phyloP scores from a whole-genome alignment of 768 basidiomycete species.

The Mycena galericulata region DNA sequence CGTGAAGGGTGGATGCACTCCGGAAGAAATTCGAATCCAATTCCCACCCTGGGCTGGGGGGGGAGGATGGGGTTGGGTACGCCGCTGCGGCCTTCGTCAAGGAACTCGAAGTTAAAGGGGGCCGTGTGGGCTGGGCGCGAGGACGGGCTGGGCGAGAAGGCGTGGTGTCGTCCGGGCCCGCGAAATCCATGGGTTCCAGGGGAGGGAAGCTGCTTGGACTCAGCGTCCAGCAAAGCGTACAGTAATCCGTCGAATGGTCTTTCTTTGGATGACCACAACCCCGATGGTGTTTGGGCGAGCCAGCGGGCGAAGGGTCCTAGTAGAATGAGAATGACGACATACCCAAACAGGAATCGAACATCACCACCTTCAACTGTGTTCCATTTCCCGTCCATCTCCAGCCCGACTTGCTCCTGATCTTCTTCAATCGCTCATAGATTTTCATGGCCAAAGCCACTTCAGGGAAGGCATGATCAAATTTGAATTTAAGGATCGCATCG shows the following conservation, averaged over 20 bases:
- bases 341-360: background rate
- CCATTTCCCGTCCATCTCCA: background rate
- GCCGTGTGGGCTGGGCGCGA: background rate
- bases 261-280: constrained; percentile 7
- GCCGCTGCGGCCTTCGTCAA: background rate
- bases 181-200: background rate
- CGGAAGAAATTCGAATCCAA: background rate
- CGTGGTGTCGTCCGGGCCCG: background rate
- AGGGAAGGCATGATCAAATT: background rate
- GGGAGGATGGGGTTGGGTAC: constrained; percentile 4
- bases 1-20: background rate
- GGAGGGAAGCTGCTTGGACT: constrained; percentile 8
- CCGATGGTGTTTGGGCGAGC: background rate
- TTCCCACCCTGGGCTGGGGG: background rate
- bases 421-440: background rate
- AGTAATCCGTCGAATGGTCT: background rate
- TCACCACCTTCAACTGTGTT: background rate
- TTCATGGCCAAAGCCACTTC: constrained; percentile 5
- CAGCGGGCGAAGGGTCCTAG: background rate
- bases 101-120: background rate
- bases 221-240: constrained; percentile 1
- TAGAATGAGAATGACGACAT: background rate
- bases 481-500: background rate
- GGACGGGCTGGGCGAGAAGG: background rate
- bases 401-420: background rate